phyloP scores from a whole-genome alignment of 1,284 basidiomycete genomes.

The Cryptococcus sp. region DNA sequence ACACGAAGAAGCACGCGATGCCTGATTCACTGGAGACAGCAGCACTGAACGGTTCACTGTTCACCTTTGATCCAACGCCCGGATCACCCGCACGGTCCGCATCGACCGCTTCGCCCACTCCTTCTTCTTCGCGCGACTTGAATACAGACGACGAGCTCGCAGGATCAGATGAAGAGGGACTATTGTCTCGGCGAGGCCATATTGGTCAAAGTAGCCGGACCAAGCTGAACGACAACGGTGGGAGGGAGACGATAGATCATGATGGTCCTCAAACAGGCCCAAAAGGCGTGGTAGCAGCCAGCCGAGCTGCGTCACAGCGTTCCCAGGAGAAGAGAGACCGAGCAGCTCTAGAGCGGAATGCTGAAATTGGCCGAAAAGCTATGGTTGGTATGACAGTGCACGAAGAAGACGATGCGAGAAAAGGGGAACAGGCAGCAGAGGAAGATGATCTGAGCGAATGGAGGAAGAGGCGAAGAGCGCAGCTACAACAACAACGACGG shows the following conservation, averaged over 20 bases:
- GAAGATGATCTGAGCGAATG: constrained; percentile 15
- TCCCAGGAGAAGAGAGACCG: background rate
- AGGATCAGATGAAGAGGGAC: constrained; percentile 10
- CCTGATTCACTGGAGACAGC: constrained; percentile 35
- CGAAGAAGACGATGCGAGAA: constrained; percentile 32
- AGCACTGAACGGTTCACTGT: constrained; percentile 33
- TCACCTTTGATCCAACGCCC: constrained; percentile 25
- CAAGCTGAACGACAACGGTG: background rate
- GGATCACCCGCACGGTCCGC: constrained; percentile 31
- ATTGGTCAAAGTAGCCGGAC: background rate
- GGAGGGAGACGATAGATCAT: constrained; percentile 7
- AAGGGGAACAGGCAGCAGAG: constrained; percentile 12
- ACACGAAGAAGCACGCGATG: background rate
- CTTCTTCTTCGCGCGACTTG: background rate
- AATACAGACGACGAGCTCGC: constrained; percentile 44
- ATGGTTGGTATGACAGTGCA: constrained; percentile 33
- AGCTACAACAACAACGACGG: constrained; percentile 11
- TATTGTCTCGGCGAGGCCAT: background rate
- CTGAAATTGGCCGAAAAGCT: constrained; percentile 14
- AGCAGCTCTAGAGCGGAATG: constrained; percentile 4
- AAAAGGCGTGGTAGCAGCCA: constrained; percentile 49
- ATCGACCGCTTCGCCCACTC: constrained; percentile 18
- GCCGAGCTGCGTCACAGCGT: constrained; percentile 15
- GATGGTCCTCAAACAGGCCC: constrained; percentile 44
- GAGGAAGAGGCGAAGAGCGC: constrained; percentile 16